These are phyloP conservation scores for Hypoxylon sp. DNA, from an alignment of 2,329 filamentous ascomycete species.

Conservation along the genomic window DNA sequence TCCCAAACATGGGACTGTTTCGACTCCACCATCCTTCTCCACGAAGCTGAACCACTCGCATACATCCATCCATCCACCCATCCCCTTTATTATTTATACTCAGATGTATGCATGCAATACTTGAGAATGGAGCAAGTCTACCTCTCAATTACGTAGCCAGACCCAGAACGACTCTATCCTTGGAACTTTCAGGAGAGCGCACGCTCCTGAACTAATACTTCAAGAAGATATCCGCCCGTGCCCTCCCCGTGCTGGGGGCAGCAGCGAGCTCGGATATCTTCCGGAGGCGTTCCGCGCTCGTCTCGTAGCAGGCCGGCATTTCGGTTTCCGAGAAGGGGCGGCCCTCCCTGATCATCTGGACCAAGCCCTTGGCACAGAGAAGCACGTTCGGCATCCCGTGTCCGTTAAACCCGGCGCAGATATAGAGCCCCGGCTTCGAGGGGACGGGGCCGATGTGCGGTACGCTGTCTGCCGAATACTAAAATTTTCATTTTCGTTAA, in stretches of 20 bases:
- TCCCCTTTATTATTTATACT: no score
- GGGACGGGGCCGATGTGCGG: slow-evolving; percentile 41
- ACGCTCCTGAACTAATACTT: slow-evolving; percentile 23
- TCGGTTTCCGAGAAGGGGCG: slow-evolving; percentile 37
- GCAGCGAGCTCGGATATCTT: slow-evolving; percentile 14
- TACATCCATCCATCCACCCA: no score
- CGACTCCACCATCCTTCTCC: no score
- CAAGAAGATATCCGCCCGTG: slow-evolving; percentile 26
- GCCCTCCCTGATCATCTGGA: slow-evolving; percentile 34
- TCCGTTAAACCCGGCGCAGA: slow-evolving; percentile 41
- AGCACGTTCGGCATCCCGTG: slow-evolving; percentile 43
- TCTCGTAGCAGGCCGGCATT: slow-evolving; percentile 39
- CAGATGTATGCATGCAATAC: no score
- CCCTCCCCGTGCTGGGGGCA: slow-evolving; percentile 10
- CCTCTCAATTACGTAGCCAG: no score
- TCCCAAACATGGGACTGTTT: no score
- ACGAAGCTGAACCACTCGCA: no score
- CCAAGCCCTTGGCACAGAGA: slow-evolving; percentile 38
- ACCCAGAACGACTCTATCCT: no score
- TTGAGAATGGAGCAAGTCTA: no score
- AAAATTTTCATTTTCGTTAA: neutral
- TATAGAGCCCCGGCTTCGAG: slow-evolving; percentile 34
- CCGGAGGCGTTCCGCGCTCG: slow-evolving; percentile 32
- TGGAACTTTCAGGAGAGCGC: no score
- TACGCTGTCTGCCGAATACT: slow-evolving; percentile 37